These are phyloP conservation scores for Exophiala phaeomuriformis DNA, from an alignment of 2,329 filamentous ascomycete species.

Conservation along the genomic window DNA sequence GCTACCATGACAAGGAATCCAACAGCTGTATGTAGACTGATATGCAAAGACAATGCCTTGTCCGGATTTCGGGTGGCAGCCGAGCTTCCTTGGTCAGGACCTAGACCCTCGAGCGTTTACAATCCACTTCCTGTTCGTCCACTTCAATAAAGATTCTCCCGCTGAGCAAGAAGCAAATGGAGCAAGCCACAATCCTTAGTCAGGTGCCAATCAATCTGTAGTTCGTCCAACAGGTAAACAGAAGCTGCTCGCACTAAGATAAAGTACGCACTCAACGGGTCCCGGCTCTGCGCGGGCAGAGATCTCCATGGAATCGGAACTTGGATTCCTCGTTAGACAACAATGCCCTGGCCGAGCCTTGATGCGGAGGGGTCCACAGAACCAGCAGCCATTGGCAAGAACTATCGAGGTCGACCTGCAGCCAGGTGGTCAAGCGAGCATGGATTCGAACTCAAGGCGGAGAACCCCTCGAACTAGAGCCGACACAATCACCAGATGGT, in stretches of 20 bases:
- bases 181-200: constrained; percentile 10
- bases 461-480: constrained; percentile 4
- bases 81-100: too few relatives aligned
- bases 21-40: constrained; percentile 10
- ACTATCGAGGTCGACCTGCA: background rate
- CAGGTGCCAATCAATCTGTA: constrained; percentile 1
- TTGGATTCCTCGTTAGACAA: background rate
- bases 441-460: constrained; percentile 1
- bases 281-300: constrained; percentile 6
- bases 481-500: constrained; percentile 15
- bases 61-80: constrained; percentile 1
- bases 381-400: too few relatives aligned
- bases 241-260: background rate
- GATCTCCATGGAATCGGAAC: constrained; percentile 1
- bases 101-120: constrained; percentile 6
- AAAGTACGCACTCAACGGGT: constrained; percentile 1
- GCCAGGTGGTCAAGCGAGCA: constrained; percentile 12
- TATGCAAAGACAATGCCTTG: constrained; percentile 8
- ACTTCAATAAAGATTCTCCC: constrained; percentile 9
- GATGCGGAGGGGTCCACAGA: too few relatives aligned
- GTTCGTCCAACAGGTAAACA: constrained; percentile 10
- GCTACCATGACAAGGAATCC: constrained; percentile 1
- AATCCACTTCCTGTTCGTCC: constrained; percentile 7
- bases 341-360: too few relatives aligned
- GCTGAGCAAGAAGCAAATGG: constrained; percentile 5